Evolutionary conservation across 2,329 filamentous ascomycete genomes (phyloP).

Genomic region (Lachnellula hyalina): DNA sequence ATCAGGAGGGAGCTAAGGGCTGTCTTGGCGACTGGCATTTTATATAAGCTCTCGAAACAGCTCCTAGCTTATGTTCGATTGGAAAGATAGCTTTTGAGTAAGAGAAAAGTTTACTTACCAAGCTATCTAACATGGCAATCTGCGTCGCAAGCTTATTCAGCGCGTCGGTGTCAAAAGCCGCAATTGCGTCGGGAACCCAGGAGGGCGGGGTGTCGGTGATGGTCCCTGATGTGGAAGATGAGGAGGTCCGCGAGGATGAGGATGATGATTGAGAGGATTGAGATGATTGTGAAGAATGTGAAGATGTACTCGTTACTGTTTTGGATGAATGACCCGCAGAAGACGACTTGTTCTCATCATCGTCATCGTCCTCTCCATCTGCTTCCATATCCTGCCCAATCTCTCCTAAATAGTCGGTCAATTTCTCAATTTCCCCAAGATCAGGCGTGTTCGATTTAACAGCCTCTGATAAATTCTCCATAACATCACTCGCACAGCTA

Average conservation of each 20-base stretch:
- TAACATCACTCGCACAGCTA: conserved; percentile 8
- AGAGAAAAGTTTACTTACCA: neutral
- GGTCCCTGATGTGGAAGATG: neutral
- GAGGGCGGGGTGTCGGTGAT: too few species aligned
- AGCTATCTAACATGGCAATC: neutral
- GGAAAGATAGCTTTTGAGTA: too few species aligned
- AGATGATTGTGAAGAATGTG: neutral
- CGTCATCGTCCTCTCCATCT: neutral
- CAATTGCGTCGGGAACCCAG: too few species aligned
- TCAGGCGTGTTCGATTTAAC: conserved; percentile 5
- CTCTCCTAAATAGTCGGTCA: conserved; percentile 8
- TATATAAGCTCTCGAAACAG: neutral
- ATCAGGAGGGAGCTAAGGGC: neutral
- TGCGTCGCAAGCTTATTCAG: neutral
- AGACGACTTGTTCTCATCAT: neutral
- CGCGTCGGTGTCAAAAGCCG: neutral
- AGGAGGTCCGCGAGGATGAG: neutral
- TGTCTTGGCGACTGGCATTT: neutral
- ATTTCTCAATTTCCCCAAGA: conserved; percentile 2
- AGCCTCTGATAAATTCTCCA: conserved; percentile 7
- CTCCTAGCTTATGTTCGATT: too few species aligned
- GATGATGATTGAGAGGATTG: neutral
- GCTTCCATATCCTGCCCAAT: conserved; percentile 7
- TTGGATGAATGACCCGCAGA: neutral
- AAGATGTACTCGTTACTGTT: neutral